A percentile compares a stretch with the other conserved stretches of the same genome.
Evolutionary conservation across 441 rosid genomes (phyloP).

Genomic region (Aquilaria agallochum): DNA sequence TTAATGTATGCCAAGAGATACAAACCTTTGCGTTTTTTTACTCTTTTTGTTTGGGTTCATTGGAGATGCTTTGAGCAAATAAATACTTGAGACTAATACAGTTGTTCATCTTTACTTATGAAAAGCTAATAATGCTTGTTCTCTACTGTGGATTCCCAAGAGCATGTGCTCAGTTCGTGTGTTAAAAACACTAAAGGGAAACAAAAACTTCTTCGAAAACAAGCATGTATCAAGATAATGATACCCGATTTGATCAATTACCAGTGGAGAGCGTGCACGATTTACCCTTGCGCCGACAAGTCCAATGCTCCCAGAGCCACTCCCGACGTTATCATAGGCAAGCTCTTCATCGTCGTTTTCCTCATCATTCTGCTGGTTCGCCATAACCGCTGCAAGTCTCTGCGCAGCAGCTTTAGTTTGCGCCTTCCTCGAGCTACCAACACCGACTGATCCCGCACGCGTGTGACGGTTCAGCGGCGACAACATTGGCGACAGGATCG

Average conservation of each 20-base stretch:
- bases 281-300: conserved; percentile 59
- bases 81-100: no score
- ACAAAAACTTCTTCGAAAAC: no score
- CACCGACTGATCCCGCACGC: conserved; percentile 58
- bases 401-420: conserved; percentile 93
- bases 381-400: conserved; percentile 92
- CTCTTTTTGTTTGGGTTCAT: no score
- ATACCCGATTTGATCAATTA: conserved; percentile 15
- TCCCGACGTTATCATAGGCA: conserved; percentile 30
- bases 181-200: no score
- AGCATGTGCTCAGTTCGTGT: no score
- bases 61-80: no score
- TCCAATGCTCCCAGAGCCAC: conserved; percentile 50
- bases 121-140: no score
- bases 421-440: conserved; percentile 48
- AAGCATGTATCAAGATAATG: no score
- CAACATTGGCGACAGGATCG: conserved; percentile 33
- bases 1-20: no score
- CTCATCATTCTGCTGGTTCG: conserved; percentile 47
- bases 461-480: conserved; percentile 46
- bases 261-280: conserved; percentile 58
- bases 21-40: no score
- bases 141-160: no score
- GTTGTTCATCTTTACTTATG: no score
- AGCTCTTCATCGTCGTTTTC: conserved; percentile 64